phyloP scores from a whole-genome alignment of 1,284 basidiomycete genomes.

The Malassezia sympodialis region DNA sequence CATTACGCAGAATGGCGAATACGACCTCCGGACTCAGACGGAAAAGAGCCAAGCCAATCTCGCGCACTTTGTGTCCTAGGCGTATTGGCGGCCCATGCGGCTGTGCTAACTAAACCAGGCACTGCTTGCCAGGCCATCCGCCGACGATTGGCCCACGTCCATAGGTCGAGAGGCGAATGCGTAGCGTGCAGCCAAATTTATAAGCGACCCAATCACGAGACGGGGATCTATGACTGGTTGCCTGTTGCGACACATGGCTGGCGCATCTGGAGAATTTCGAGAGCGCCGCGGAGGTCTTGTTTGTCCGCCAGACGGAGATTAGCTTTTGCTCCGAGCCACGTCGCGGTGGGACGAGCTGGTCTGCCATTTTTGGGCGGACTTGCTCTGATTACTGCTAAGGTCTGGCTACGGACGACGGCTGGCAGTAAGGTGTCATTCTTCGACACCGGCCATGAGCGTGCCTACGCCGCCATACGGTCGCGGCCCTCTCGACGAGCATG shows the following conservation, averaged over 20 bases:
- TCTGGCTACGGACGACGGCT: no score
- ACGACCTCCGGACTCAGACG: conserved; percentile 56
- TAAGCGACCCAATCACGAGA: neutral
- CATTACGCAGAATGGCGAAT: conserved; percentile 91
- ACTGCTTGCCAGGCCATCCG: neutral
- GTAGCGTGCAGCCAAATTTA: neutral
- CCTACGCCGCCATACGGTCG: neutral
- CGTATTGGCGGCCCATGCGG: neutral
- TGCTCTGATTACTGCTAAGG: neutral
- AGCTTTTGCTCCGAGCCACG: neutral
- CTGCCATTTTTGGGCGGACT: neutral
- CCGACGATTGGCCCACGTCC: neutral
- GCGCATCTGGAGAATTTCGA: neutral
- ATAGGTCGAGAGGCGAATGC: neutral
- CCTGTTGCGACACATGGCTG: neutral
- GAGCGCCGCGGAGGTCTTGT: neutral
- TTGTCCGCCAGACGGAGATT: neutral
- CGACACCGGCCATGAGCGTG: neutral
- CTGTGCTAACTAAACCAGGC: neutral
- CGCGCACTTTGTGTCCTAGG: conserved; percentile 28
- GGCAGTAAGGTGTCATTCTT: no score
- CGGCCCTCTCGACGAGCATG: neutral
- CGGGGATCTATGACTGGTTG: neutral
- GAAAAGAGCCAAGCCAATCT: conserved; percentile 38
- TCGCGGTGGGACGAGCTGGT: neutral